Evolutionary conservation across 2,329 filamentous ascomycete genomes (phyloP), one percentile per base, ranked within the genome.

Genomic region (Grosmannia clavigera): DNA sequence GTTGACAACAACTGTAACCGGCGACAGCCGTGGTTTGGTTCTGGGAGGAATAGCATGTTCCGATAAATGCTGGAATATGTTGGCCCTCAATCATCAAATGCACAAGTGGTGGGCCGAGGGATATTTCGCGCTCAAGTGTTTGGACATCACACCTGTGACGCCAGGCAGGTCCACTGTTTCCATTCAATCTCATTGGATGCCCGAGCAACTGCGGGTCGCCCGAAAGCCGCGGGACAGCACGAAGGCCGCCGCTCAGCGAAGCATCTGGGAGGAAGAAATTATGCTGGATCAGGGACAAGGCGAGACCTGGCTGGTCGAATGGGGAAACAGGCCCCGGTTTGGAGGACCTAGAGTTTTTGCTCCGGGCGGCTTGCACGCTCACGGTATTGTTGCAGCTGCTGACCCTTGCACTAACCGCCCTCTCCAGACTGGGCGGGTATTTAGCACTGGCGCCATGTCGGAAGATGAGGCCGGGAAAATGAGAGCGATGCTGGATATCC

Each of bases 161-260:
- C 35, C 22, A 27, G 31, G 27, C 3, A 35, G 14, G 14, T 25
- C 31, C 22, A 38, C 29, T 3, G 50, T 53, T 19, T 25, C 46
- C 22, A 38, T 58, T 14, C 57, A 58, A 29, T 53, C 52, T 22
- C 50, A 58, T 29, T 53, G 57, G 57, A 58, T 58, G 57, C 48
- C 43, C 10, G 10, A n/a, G 46, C 50, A 52, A 3, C n/a, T 51
- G 48, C 48, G n/a, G 48, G 48, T 27, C 7, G 48, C n/a, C 48
- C 48, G 19, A 14, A 52, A 7, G 46, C n/a, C 29, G 40, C 12
- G 50, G 46, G 46, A 4, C n/a, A 52, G 35, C 48, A 27, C 48
- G 7, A 27, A 9, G n/a, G n/a, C 48, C n/a, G 11, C 48, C 48
- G n/a, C 22, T 5, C 25, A 10, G 27, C 48, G 14, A 14, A 12